Base-by-base conservation (phyloP, 495 filamentous ascomycete genomes). In the Penicillium arizonense region DNA sequence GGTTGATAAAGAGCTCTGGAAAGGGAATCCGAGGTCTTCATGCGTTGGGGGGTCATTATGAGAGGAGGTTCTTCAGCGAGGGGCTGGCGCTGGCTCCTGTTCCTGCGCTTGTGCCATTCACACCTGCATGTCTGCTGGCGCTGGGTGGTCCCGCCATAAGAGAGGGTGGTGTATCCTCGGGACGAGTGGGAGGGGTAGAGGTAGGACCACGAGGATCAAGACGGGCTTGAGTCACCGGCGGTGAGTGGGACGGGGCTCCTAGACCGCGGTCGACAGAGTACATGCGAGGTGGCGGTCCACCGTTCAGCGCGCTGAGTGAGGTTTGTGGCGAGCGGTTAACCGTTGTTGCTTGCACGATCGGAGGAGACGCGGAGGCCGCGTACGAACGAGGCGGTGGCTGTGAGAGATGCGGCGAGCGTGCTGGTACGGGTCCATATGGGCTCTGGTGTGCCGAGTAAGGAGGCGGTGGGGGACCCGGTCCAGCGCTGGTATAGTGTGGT, bases 11-110 rank as follows among this genome's bases (percentile, higher is more conserved):
- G 40, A 44, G 28, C 40, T 28, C 18, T 28, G 30, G 5, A 8
- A 30, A 5, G 8, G 8, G 5, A 49, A 35, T 47, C 24, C 21
- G 46, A 30, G 41, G 28, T 48, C 43, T 24, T 54, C 52, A 37
- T 36, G 43, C 14, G 28, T 24, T 35, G 2, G 23, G 16, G 34
- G 20, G 28, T 55, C 18, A 54, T 73, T 65, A 90, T 28, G 83
- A 88, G 32, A 91, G 77, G 47, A 92, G 67, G 61, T 92, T 90
- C 56, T 85, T 82, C 52, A 92, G 63, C 23, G 87, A 90, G 12
- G 88, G 87, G 56, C 84, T 90, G 32, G 87, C 86, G 52, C 88
- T 92, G 5, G 88, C 88, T 3, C 72, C 68, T 39, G 72, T 69
- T 14, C 67, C 63, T 4, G 67, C 53, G 35, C 53, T 64, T 16